Evolutionary conservation across 2,329 filamentous ascomycete species (phyloP).

Genomic region (Cyclaneusma minus): DNA sequence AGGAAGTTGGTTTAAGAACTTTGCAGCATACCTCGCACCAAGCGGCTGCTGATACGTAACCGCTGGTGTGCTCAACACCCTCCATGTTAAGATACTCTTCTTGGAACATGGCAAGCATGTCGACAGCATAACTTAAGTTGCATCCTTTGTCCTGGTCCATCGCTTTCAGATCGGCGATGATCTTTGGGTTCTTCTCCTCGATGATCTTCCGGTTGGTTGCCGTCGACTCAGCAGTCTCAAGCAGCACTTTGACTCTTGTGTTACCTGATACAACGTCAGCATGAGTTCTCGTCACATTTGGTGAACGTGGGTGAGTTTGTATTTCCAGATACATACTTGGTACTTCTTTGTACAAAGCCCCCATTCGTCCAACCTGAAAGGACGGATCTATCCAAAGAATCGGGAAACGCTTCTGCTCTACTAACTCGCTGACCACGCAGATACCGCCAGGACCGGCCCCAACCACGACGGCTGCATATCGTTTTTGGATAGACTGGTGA

Average conservation of each 20-base stretch:
- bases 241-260: conserved; percentile 44
- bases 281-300: conserved; percentile 3
- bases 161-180: conserved; percentile 33
- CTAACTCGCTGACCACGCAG: conserved; percentile 42
- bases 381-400: conserved; percentile 43
- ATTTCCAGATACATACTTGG: conserved; percentile 22
- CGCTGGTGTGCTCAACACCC: conserved; percentile 22
- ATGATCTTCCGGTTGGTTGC: conserved; percentile 35
- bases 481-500: too few species aligned
- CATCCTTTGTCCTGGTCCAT: conserved; percentile 42
- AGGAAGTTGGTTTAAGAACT: neutral
- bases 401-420: conserved; percentile 33
- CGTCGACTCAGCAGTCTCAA: conserved; percentile 37
- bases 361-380: conserved; percentile 36
- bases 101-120: conserved; percentile 31
- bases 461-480: conserved; percentile 39
- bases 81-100: conserved; percentile 25
- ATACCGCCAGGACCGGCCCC: conserved; percentile 43
- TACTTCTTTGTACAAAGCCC: conserved; percentile 41
- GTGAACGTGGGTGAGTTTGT: neutral
- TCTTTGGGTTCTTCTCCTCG: conserved; percentile 29
- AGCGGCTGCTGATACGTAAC: conserved; percentile 22
- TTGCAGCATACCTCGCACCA: conserved; percentile 19
- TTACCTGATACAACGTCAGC: conserved; percentile 26
- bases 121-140: conserved; percentile 37